These are phyloP conservation scores for Excoecaria agallocha DNA, from an alignment of 345 rosid species.

Conservation along the genomic window DNA sequence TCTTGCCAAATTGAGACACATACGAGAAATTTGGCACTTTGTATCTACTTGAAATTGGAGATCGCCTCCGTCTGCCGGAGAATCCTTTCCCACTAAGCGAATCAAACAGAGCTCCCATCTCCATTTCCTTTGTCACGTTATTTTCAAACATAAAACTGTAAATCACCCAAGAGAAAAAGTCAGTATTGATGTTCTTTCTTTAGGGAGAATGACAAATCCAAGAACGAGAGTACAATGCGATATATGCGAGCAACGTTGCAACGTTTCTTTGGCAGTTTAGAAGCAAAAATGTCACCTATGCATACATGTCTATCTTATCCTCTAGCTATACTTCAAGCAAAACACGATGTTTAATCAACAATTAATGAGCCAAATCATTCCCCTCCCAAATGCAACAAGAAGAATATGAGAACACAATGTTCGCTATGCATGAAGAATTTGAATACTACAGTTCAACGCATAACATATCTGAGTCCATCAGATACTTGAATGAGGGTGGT, in stretches of 20 bases:
- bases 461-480: too few relatives aligned
- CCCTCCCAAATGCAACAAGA: neutral
- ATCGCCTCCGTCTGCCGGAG: constrained; percentile 49
- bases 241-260: neutral
- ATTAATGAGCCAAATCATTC: neutral
- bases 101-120: constrained; percentile 67
- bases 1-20: constrained; percentile 43
- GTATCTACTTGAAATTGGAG: constrained; percentile 34
- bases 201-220: neutral
- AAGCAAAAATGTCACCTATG: neutral
- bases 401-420: neutral
- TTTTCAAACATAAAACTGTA: constrained; percentile 56
- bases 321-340: too few relatives aligned
- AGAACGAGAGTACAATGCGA: too few relatives aligned
- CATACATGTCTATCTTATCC: neutral
- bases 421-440: neutral
- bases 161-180: neutral
- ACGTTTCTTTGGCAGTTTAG: too few relatives aligned
- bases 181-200: neutral
- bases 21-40: constrained; percentile 37
- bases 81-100: constrained; percentile 58
- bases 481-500: too few relatives aligned
- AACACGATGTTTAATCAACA: too few relatives aligned
- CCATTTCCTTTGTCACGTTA: constrained; percentile 54
- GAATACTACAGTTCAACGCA: neutral